A percentile compares a stretch with the other conserved stretches of the same genome.
phyloP scores from a whole-genome alignment of 148 eudicot genomes.

The Rhododendron ferrugineum region DNA sequence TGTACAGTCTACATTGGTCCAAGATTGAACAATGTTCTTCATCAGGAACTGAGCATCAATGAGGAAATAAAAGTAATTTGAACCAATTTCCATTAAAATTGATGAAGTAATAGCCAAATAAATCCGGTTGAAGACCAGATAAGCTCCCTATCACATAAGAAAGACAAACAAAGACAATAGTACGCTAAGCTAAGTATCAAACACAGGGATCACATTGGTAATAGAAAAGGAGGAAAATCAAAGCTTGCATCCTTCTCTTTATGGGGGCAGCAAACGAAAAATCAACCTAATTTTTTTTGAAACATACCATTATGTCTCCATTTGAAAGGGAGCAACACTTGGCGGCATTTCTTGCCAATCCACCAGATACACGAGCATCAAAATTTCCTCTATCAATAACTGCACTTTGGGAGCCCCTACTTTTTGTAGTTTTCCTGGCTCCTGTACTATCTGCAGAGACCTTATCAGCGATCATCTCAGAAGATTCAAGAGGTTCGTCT shows the following conservation, averaged over 20 bases:
- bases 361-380: slow-evolving; percentile 76
- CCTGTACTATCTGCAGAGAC: slow-evolving; percentile 21
- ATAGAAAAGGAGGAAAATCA: background rate
- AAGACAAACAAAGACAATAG: background rate
- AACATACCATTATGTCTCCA: slow-evolving; percentile 99
- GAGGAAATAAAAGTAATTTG: background rate
- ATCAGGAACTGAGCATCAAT: background rate
- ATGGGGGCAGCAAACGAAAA: background rate
- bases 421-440: slow-evolving; percentile 19
- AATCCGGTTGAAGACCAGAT: background rate
- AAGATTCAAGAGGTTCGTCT: slow-evolving; percentile 24
- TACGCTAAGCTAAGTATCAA: background rate
- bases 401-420: slow-evolving; percentile 36
- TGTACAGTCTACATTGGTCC: background rate
- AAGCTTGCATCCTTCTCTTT: background rate
- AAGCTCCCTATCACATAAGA: background rate
- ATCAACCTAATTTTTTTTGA: slow-evolving; percentile 14
- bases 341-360: slow-evolving; percentile 78
- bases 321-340: slow-evolving; percentile 75
- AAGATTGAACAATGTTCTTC: background rate
- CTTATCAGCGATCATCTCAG: slow-evolving; percentile 17
- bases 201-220: background rate
- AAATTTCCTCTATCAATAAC: slow-evolving; percentile 63
- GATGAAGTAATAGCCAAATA: background rate
- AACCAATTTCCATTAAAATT: background rate